These are phyloP conservation scores for Hypoxylon cercidicola DNA, from an alignment of 495 filamentous ascomycete species.

Conservation along the genomic window DNA sequence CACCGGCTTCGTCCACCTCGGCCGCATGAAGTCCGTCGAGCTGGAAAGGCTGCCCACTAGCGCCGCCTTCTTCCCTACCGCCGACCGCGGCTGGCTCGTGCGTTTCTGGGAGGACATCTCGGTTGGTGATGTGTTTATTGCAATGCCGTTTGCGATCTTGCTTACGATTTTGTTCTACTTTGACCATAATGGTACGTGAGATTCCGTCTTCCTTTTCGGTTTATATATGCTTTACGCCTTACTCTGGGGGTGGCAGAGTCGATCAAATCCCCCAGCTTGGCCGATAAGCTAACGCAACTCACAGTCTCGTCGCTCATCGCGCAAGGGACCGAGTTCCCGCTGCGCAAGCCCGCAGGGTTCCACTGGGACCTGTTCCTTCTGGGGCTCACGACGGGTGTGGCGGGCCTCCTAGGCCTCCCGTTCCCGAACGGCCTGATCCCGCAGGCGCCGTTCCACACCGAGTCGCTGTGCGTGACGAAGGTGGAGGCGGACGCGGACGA, in stretches of 20 bases:
- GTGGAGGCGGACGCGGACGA: constrained; percentile 65
- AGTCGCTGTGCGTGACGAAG: constrained; percentile 78
- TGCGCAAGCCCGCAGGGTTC: constrained; percentile 91
- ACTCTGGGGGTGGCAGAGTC: too few species aligned
- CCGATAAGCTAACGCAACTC: constrained; percentile 14
- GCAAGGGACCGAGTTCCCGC: constrained; percentile 91
- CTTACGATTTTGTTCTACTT: constrained; percentile 93
- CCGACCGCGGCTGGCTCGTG: constrained; percentile 82
- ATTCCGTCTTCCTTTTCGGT: not conserved
- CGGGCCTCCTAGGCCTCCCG: constrained; percentile 86
- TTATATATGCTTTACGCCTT: too few species aligned
- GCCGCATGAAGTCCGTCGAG: constrained; percentile 74
- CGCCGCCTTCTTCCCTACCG: constrained; percentile 84
- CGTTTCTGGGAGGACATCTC: constrained; percentile 90
- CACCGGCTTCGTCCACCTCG: constrained; percentile 86
- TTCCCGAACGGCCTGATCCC: constrained; percentile 93
- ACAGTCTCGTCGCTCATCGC: constrained; percentile 86
- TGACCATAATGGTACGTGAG: constrained; percentile 80
- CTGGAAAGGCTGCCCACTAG: constrained; percentile 75
- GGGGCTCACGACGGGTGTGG: constrained; percentile 84
- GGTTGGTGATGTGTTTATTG: constrained; percentile 81
- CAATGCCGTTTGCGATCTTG: constrained; percentile 86
- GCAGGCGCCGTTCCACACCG: constrained; percentile 94
- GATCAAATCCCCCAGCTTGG: too few species aligned
- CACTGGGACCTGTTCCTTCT: constrained; percentile 97